Conservation (phyloP, 2,329 filamentous ascomycete species). For the Didymosphaeria variabile region DNA sequence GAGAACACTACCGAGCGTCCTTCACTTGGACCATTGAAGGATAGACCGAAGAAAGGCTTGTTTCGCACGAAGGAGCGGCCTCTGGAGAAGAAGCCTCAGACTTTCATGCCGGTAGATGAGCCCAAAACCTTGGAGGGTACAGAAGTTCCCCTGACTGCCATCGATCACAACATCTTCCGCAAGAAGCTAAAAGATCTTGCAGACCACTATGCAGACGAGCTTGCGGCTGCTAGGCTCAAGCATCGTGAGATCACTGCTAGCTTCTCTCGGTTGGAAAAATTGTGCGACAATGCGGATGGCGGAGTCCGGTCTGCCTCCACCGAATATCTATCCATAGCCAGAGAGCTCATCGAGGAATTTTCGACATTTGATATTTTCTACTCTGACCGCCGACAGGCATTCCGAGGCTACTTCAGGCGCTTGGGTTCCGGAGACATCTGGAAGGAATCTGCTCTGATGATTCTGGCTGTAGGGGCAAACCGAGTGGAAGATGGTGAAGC, state of each 20-base stretch:
- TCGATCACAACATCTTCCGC: conserved; percentile 41
- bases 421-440: conserved; percentile 43
- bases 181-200: conserved; percentile 39
- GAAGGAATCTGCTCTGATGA: conserved; percentile 46
- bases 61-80: conserved; percentile 36
- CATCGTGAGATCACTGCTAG: conserved; percentile 51
- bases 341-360: conserved; percentile 68
- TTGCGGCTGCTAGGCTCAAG: conserved; percentile 50
- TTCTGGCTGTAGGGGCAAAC: conserved; percentile 46
- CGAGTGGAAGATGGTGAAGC: conserved; percentile 43
- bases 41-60: conserved; percentile 40
- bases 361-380: conserved; percentile 68
- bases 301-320: conserved; percentile 61
- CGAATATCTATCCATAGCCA: conserved; percentile 68
- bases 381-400: conserved; percentile 56
- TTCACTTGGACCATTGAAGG: conserved; percentile 14
- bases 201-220: conserved; percentile 47
- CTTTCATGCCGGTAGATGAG: conserved; percentile 42
- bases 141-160: conserved; percentile 36
- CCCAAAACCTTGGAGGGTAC: conserved; percentile 39
- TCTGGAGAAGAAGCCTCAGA: conserved; percentile 30
- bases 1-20: conserved; percentile 32
- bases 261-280: conserved; percentile 57
- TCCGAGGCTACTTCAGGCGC: conserved; percentile 47
- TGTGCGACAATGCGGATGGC: conserved; percentile 53